Evolutionary conservation across 139 green algal genomes (phyloP).

Genomic region (Closterium sp.): DNA sequence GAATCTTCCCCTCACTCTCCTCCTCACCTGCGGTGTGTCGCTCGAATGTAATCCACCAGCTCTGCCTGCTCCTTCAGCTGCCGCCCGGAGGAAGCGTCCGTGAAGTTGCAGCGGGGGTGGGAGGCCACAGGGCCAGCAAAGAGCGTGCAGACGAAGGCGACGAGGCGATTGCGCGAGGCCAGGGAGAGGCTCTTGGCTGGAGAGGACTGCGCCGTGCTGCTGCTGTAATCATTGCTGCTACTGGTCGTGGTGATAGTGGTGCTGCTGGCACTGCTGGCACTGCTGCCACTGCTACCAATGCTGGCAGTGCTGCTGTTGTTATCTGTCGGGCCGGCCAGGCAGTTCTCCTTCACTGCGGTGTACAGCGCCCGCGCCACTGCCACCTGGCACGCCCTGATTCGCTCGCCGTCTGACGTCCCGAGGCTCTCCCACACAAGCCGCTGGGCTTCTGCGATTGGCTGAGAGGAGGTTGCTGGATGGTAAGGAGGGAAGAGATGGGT

Average conservation of each 20-base stretch:
- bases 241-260: background rate
- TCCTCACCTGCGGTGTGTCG: background rate
- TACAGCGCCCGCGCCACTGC: conserved; percentile 9
- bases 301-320: background rate
- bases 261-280: too few species aligned
- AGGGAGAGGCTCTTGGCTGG: background rate
- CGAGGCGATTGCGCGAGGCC: background rate
- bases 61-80: background rate
- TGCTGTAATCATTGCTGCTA: background rate
- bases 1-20: too few species aligned
- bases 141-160: conserved; percentile 19
- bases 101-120: background rate
- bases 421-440: conserved; percentile 1
- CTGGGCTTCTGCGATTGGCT: background rate
- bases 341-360: conserved; percentile 15
- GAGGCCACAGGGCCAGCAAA: conserved; percentile 5
- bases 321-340: background rate
- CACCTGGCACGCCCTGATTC: conserved; percentile 1
- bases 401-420: background rate
- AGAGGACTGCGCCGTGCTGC: background rate
- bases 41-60: background rate
- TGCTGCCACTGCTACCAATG: too few species aligned
- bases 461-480: background rate
- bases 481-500: background rate
- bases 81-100: background rate